Percentiles rank a stretch among this genome's conserved stretches.
phyloP scores from a whole-genome alignment of 768 basidiomycete genomes.

The Boletus subparvulus region DNA sequence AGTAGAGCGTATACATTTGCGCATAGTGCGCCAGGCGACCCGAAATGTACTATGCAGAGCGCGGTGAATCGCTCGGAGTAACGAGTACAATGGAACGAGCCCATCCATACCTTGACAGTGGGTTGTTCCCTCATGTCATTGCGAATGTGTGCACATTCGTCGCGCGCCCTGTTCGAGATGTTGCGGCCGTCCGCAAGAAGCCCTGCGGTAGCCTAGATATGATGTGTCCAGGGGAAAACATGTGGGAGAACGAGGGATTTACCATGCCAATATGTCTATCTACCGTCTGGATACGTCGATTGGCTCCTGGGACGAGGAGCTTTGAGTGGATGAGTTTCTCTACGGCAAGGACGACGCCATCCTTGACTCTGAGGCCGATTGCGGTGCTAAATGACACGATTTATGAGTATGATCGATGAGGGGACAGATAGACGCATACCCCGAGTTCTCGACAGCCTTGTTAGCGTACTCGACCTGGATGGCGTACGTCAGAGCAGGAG shows the following conservation, averaged over 20 bases:
- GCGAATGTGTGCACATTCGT: constrained; percentile 75
- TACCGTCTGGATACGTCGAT: constrained; percentile 89
- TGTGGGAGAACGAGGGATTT: constrained; percentile 15
- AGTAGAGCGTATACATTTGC: constrained; percentile 96
- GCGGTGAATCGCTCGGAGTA: background rate
- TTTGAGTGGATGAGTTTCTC: constrained; percentile 98
- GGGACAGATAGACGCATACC: constrained; percentile 46
- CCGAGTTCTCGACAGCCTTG: constrained; percentile 98
- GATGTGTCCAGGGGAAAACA: background rate
- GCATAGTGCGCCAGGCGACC: constrained; percentile 87
- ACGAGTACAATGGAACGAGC: background rate
- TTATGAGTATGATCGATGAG: background rate
- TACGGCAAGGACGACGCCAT: constrained; percentile 93
- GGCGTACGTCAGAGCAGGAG: constrained; percentile 1
- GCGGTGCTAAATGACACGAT: constrained; percentile 62
- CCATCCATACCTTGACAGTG: constrained; percentile 67
- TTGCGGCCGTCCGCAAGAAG: constrained; percentile 92
- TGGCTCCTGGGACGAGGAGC: constrained; percentile 88
- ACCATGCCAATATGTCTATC: constrained; percentile 95
- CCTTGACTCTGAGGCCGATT: constrained; percentile 93
- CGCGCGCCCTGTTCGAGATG: constrained; percentile 78
- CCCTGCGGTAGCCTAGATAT: constrained; percentile 81
- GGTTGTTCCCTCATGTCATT: constrained; percentile 71
- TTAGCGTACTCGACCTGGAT: constrained; percentile 92
- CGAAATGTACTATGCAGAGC: constrained; percentile 46